Evolutionary conservation across 2,329 filamentous ascomycete genomes (phyloP), one percentile per base, ranked within the genome.

Genomic region (Diaporthe caulivora): DNA sequence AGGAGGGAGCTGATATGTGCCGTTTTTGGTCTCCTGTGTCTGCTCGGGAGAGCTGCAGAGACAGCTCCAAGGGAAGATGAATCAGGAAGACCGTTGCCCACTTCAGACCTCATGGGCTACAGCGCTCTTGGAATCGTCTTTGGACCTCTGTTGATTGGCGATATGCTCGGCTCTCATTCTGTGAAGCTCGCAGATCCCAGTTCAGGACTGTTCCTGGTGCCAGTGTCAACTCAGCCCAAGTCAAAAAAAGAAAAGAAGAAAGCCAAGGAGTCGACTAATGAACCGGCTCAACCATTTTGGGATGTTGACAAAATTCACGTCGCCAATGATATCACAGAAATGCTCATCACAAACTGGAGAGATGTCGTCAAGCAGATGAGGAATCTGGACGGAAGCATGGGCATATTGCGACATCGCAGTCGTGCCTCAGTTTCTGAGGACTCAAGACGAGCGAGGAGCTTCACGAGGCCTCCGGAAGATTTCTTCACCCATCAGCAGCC

Each of bases 271-370:
- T 26, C 54, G 1, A 53, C 72, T 10, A 76, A 78, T 2, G 78
- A 78, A 18, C 74, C 72, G 29, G 72, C 76, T 5, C 67, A 74
- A 1, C 75, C 78, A 0, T 73, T 81, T 3, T 78, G 83, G 6
- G 79, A 81, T 0, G 80, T 92, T 24, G 87, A 91, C 81, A 92
- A 90, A 76, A 84, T 91, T 29, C 84, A 86, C 57, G 81, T 91
- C 70, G 90, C 90, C 15, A 92, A 90, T 74, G 82, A 83, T 42
- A 87, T 93, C 40, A 84, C 90, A 0, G 90, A 92, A 79, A 92
- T 93, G 90, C 82, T 93, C 7, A 89, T 93, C 64, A 83, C 87
- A 1, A 87, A 92, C 75, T 93, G 92, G 92, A 84, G 88, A 73
- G 90, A 92, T 62, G 85, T 92, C 15, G 89, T 92, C 55, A 84